These are phyloP conservation scores for Bremia lactucae DNA, from an alignment of 352 stramenopile genomes.

Conservation along the genomic window DNA sequence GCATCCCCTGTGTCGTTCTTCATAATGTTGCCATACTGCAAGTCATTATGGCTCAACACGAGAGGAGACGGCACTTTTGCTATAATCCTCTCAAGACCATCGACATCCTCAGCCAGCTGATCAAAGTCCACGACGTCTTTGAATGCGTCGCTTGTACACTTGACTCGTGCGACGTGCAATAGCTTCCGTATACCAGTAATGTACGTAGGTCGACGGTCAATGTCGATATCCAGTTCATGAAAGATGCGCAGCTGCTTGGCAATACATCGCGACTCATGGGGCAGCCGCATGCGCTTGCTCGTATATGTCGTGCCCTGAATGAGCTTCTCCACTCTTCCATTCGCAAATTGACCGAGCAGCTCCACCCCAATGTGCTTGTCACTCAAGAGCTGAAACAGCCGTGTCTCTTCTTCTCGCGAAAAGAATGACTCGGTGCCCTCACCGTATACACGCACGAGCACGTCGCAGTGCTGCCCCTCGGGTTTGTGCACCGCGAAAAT, in stretches of 20 bases:
- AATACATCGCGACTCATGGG: slow-evolving; percentile 34
- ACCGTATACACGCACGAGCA: slow-evolving; percentile 75
- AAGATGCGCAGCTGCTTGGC: slow-evolving; percentile 60
- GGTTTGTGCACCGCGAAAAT: slow-evolving; percentile 75
- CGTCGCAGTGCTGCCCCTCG: slow-evolving; percentile 41
- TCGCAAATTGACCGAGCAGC: slow-evolving; percentile 68
- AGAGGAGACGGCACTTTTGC: slow-evolving; percentile 50
- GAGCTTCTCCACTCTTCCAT: slow-evolving; percentile 64
- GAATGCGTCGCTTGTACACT: slow-evolving; percentile 43
- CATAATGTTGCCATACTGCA: slow-evolving; percentile 91
- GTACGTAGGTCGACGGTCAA: slow-evolving; percentile 39
- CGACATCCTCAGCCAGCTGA: slow-evolving; percentile 28
- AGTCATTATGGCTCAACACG: slow-evolving; percentile 88
- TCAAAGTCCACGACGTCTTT: slow-evolving; percentile 36
- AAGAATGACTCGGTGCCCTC: slow-evolving; percentile 79
- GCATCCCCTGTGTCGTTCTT: slow-evolving; percentile 44
- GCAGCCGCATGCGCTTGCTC: slow-evolving; percentile 56
- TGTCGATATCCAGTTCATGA: slow-evolving; percentile 61
- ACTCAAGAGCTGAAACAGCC: slow-evolving; percentile 62
- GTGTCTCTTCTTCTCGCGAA: slow-evolving; percentile 64
- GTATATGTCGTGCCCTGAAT: slow-evolving; percentile 63
- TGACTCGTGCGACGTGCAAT: slow-evolving; percentile 43
- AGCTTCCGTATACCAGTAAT: slow-evolving; percentile 48
- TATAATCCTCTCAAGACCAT: slow-evolving; percentile 47
- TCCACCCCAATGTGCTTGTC: slow-evolving; percentile 56